Base-by-base conservation (phyloP, 805 yeast species). In the Isabelozyma pseudorhagii region DNA sequence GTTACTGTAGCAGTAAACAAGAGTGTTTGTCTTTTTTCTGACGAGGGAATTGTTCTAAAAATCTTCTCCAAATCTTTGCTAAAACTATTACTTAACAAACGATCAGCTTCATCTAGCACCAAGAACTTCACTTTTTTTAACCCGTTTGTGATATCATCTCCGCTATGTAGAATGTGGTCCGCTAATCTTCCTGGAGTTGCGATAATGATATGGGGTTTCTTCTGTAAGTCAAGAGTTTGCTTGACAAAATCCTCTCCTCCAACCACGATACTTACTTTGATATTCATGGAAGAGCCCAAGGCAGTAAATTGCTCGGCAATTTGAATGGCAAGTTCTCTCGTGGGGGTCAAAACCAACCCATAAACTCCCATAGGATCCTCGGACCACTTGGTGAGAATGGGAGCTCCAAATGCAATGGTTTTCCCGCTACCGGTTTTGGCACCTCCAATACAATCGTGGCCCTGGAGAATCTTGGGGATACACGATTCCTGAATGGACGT, bases 401-500 rank as follows among this genome's bases (percentile, higher is more conserved):
- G 99, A n/a, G 90, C 96, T 1, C 93, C 98, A 77, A 94, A 94
- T 1, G 98, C 97, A 18, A 94, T 84, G 1, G 99, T 94, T 65
- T 94, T 94, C 80, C 99, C 99, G 14, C 96, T 86, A 69, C 99
- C 99, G 0, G 99, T 94, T 66, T 88, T 88, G 31, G 99, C 99
- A 41, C 99, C 99, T 46, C 99, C 99, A 46, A 94, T 93, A 69
- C 97, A 92, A 66, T 92, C 97, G 57, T 84, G 80, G 7, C 96
- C 97, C 40, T 75, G 76, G 38, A 94, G 64, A 50, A 94, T 88
- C 49, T 85, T 81, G 0, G 98, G 98, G 44, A 94, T 93, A 63
- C 97, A 90, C 4, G 90, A 89, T 8, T 73, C 63, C 65, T 94
- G 99, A 71, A 94, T 93, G 17, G 82, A 81, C 0, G 98, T 89